These are phyloP conservation scores for Ascochyta fabae DNA, from an alignment of 2,329 filamentous ascomycete species.

Conservation along the genomic window DNA sequence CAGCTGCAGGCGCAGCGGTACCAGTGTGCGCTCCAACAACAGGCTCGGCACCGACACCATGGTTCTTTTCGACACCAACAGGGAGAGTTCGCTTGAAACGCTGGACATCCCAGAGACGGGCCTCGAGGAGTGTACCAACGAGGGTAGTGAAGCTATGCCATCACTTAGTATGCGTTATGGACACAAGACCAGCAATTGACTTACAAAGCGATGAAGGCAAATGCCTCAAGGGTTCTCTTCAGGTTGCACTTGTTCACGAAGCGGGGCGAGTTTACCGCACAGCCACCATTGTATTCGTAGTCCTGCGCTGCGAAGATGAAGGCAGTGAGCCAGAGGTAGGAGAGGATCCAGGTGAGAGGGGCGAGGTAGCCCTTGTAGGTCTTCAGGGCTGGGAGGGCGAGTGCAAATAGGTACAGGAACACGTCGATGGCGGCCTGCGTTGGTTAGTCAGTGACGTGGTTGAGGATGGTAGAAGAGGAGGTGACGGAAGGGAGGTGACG, in stretches of 20 bases:
- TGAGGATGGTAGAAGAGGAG: not conserved
- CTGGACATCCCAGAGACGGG: constrained; percentile 24
- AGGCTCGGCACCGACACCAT: constrained; percentile 6
- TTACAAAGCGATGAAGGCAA: constrained; percentile 36
- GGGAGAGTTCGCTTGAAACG: constrained; percentile 14
- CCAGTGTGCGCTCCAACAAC: not conserved
- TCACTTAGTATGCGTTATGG: not conserved
- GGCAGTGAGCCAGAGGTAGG: constrained; percentile 36
- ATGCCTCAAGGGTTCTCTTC: constrained; percentile 31
- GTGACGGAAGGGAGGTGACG: not conserved
- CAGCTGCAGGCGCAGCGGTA: not conserved
- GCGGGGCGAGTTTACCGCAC: constrained; percentile 15
- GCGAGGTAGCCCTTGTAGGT: constrained; percentile 32
- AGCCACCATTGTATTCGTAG: constrained; percentile 22
- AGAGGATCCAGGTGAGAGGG: constrained; percentile 25
- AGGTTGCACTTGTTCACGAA: constrained; percentile 21
- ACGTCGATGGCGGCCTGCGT: constrained; percentile 21
- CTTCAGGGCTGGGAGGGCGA: constrained; percentile 20
- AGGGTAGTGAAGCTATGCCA: constrained; percentile 27
- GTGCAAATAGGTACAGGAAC: constrained; percentile 22
- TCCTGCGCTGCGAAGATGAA: constrained; percentile 35
- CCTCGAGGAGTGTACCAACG: constrained; percentile 26
- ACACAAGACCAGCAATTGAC: not conserved
- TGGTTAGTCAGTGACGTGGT: not conserved
- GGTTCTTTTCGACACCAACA: constrained; percentile 3